These are phyloP conservation scores for Taiozyma sp. DNA, from an alignment of 1,139 yeast species.

Conservation along the genomic window DNA sequence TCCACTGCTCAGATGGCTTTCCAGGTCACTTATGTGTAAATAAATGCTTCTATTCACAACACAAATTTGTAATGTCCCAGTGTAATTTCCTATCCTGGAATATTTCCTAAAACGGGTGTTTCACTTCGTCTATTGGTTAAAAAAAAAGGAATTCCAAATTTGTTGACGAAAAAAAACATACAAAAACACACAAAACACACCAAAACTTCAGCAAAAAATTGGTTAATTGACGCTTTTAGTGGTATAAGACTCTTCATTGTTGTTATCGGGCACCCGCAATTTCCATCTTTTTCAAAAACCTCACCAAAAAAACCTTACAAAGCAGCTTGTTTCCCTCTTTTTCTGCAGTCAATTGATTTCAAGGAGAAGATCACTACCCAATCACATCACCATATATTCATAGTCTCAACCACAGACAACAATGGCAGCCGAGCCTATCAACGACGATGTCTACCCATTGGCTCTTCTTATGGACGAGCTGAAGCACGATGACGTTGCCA, in stretches of 20 bases:
- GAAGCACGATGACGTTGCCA: conserved; percentile 90
- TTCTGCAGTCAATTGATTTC: background rate
- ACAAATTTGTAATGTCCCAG: background rate
- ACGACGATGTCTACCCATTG: conserved; percentile 77
- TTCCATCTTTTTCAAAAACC: background rate
- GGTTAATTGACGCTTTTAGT: background rate
- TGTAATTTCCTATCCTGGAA: background rate
- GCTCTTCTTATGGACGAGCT: conserved; percentile 96
- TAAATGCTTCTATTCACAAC: background rate
- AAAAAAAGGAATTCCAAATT: background rate
- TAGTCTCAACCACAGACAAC: background rate
- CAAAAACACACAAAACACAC: background rate
- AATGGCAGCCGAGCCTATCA: conserved; percentile 6
- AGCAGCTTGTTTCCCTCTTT: background rate
- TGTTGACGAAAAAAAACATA: background rate
- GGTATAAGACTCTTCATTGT: background rate
- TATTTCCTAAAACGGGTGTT: background rate
- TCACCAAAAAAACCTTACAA: background rate
- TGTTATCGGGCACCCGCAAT: background rate
- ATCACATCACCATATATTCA: background rate
- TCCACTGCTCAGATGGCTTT: conserved; percentile 14
- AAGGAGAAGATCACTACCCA: background rate
- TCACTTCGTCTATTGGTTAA: background rate
- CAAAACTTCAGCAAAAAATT: background rate
- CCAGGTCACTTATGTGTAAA: conserved; percentile 15